Percentiles rank a stretch among this genome's conserved stretches.
These are phyloP conservation scores for Pythium sukuiense DNA, from an alignment of 352 stramenopile species.

Conservation along the genomic window DNA sequence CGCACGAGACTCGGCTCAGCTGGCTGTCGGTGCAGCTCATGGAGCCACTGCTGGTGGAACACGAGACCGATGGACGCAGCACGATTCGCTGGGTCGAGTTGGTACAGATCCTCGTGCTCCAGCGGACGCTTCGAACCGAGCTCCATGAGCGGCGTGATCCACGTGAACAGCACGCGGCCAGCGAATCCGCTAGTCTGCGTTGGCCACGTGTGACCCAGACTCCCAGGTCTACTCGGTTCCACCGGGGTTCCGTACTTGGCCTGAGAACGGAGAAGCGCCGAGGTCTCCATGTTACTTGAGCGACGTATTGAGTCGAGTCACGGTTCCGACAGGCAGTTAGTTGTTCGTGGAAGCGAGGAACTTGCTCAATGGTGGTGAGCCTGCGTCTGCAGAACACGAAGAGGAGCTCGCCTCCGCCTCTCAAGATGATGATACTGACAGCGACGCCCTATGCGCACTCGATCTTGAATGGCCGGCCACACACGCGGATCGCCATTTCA, in stretches of 20 bases:
- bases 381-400: too few species aligned
- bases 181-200: conserved; percentile 52
- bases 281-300: neutral
- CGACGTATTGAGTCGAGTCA: too few species aligned
- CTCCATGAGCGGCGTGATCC: conserved; percentile 19
- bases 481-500: too few species aligned
- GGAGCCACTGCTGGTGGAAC: conserved; percentile 47
- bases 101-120: conserved; percentile 77
- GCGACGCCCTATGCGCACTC: too few species aligned
- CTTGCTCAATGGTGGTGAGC: too few species aligned
- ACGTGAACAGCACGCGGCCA: conserved; percentile 37
- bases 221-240: neutral
- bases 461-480: too few species aligned
- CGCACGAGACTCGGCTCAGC: neutral
- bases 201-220: conserved; percentile 25
- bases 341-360: too few species aligned
- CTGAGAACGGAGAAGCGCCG: neutral
- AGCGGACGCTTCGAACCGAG: conserved; percentile 51
- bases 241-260: neutral
- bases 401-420: too few species aligned
- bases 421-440: too few species aligned
- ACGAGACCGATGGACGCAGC: conserved; percentile 36
- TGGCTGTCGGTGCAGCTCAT: neutral
- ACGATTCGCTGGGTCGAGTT: conserved; percentile 71
- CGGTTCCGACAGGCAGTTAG: neutral